Conservation (phyloP, 1,139 yeast genomes). For the Candida sp. region DNA sequence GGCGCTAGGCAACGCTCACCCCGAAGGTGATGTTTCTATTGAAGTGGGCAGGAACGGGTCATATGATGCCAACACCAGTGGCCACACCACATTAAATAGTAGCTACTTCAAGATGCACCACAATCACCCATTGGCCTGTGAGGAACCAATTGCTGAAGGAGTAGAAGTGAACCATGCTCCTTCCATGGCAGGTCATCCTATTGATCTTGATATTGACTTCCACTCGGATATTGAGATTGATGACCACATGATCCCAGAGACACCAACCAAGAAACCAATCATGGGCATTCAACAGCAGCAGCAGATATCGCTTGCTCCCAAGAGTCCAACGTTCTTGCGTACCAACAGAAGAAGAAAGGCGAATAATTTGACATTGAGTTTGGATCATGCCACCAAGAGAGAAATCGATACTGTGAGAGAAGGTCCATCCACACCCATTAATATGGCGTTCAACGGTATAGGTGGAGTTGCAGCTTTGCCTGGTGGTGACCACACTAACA, state of each 20-base stretch:
- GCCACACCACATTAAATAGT: conserved; percentile 22
- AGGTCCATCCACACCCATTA: conserved; percentile 38
- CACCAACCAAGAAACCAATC: conserved; percentile 39
- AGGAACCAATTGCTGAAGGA: not conserved
- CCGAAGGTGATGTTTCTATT: conserved; percentile 27
- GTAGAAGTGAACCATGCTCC: not conserved
- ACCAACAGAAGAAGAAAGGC: not conserved
- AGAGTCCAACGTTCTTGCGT: not conserved
- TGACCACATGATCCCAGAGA: conserved; percentile 35
- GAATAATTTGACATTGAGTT: not conserved
- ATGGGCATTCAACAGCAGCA: not conserved
- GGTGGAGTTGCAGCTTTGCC: too few species aligned
- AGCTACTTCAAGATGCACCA: conserved; percentile 34
- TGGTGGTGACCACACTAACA: not conserved
- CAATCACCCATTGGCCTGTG: not conserved
- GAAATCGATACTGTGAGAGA: not conserved
- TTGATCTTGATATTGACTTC: conserved; percentile 29
- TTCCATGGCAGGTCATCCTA: not conserved
- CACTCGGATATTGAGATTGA: conserved; percentile 17
- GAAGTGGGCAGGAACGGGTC: conserved; percentile 47
- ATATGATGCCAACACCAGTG: conserved; percentile 6
- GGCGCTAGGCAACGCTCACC: conserved; percentile 11
- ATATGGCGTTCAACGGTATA: conserved; percentile 2
- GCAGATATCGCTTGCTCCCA: not conserved
- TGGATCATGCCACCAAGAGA: conserved; percentile 3